phyloP scores from a whole-genome alignment of 305 asterid species.

The Lippia alba region DNA sequence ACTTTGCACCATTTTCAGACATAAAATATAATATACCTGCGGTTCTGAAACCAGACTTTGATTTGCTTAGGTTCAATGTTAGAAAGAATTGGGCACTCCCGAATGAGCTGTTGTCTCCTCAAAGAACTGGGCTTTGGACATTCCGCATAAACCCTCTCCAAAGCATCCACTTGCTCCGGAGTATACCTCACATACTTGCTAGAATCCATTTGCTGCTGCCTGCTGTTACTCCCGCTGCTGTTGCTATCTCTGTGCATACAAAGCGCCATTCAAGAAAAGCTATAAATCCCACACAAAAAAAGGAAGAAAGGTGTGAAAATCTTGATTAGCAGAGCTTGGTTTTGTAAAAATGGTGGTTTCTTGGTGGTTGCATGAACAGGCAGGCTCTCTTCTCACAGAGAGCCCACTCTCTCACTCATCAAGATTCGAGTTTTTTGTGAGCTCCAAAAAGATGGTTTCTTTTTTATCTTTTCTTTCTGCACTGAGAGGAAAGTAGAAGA shows the following conservation, averaged over 20 bases:
- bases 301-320: background rate
- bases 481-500: background rate
- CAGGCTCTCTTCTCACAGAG: constrained; percentile 56
- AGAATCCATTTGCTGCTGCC: constrained; percentile 60
- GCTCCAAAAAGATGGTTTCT: constrained; percentile 5
- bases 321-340: background rate
- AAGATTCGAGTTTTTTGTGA: constrained; percentile 27
- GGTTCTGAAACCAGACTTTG: constrained; percentile 90
- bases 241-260: constrained; percentile 51
- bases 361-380: constrained; percentile 47
- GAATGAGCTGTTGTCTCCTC: constrained; percentile 73
- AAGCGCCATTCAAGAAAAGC: constrained; percentile 43
- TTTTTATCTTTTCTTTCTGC: background rate
- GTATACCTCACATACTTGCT: constrained; percentile 82
- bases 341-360: constrained; percentile 21
- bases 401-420: constrained; percentile 63
- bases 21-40: constrained; percentile 48
- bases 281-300: background rate
- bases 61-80: constrained; percentile 84
- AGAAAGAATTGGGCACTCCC: constrained; percentile 68
- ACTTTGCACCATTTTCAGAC: background rate
- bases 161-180: constrained; percentile 84
- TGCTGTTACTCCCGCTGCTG: constrained; percentile 45
- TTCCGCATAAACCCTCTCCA: constrained; percentile 72
- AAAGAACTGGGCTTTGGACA: constrained; percentile 82